phyloP scores from a whole-genome alignment of 106 monocot species.

The Dendrobium catenatum region DNA sequence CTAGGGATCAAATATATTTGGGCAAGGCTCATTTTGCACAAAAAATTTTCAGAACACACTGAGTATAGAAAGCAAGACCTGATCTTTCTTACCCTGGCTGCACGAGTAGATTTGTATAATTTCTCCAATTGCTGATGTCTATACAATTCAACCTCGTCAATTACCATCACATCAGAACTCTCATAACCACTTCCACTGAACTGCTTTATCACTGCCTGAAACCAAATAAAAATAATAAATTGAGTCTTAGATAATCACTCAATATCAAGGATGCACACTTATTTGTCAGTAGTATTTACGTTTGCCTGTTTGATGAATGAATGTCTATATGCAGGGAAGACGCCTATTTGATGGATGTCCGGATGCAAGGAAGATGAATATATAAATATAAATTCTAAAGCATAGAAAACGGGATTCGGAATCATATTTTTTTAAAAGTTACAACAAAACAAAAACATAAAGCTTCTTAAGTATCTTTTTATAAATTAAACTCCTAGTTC shows the following conservation, averaged over 20 bases:
- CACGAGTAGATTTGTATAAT: slow-evolving; percentile 87
- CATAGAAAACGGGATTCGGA: neutral
- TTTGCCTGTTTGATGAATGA: neutral
- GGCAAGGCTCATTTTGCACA: too few relatives aligned
- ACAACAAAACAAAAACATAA: neutral
- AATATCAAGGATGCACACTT: neutral
- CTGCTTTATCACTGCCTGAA: slow-evolving; percentile 97
- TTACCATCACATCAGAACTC: slow-evolving; percentile 70
- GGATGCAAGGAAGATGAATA: too few relatives aligned
- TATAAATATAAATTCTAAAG: neutral
- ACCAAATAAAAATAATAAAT: slow-evolving; percentile 11
- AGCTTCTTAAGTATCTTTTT: neutral
- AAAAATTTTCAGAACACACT: neutral
- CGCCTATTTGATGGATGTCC: too few relatives aligned
- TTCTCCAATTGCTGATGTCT: slow-evolving; percentile 95
- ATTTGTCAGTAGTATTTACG: neutral
- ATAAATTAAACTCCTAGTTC: neutral
- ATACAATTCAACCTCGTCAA: slow-evolving; percentile 86
- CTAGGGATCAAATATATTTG: too few relatives aligned
- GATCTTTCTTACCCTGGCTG: slow-evolving; percentile 42
- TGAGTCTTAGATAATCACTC: neutral
- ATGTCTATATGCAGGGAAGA: too few relatives aligned
- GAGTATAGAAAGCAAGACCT: neutral
- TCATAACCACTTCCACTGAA: slow-evolving; percentile 87
- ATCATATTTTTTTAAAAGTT: neutral